Evolutionary conservation across 2,329 filamentous ascomycete genomes (phyloP), one percentile per base, ranked within the genome.

Genomic region (Verticillium zaregamsianum): DNA sequence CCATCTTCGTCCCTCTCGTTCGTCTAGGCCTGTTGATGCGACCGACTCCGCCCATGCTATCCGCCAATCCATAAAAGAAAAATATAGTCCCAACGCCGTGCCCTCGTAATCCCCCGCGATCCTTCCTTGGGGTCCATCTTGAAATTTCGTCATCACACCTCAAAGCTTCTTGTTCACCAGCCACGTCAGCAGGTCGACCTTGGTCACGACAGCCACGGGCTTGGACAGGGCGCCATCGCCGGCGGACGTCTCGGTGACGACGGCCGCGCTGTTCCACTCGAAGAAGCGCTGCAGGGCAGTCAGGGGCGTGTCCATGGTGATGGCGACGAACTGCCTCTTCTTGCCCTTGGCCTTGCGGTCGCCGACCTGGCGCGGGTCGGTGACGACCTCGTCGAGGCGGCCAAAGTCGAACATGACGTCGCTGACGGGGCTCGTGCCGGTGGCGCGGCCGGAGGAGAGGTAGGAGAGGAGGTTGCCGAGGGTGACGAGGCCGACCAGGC

Each of bases 341-440:
- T 77, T 78, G 64, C 74, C 77, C 33, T 54, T 17, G 28, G 71
- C 69, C 64, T 76, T 71, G 56, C 71, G 70, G 17, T 74, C 72
- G 33, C 73, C 82, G 60, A 90, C 80, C 69, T 90, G 85, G 64
- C 89, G 86, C 33, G 92, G 88, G 70, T 98, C 92, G n/a, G 92
- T 96, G 62, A 96, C 88, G 8, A 97, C 89, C 79, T 98, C 93
- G 68, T 91, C 87, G 61, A 97, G 84, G 68, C 89, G 90, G 62
- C 87, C 84, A 79, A 99, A 99, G 76, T 97, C 90, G 72, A 99
- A 99, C 95, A 99, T 99, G 77, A 97, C 92, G 28, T 93, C 89
- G 64, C 86, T 86, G 62, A 99, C 92, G 0, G 86, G 87, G 67
- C 85, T 91, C 68, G 88, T 83, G 7, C 87, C 87, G 0, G 85